Evolutionary conservation across 345 rosid species (phyloP).

Genomic region (Kandelia obovata): DNA sequence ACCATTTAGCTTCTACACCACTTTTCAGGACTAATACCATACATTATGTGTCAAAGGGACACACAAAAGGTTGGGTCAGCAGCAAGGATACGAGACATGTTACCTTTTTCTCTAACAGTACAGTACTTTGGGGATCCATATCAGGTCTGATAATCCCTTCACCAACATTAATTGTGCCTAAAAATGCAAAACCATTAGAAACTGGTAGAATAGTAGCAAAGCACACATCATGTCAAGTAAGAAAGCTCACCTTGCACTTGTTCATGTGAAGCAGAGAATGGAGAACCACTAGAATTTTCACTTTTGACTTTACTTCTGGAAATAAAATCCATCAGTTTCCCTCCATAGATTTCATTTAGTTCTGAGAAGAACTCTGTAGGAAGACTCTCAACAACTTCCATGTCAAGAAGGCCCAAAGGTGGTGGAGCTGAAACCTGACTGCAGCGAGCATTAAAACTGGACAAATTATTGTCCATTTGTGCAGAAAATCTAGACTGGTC

Average conservation of each 20-base stretch:
- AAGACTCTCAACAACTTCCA: constrained; percentile 77
- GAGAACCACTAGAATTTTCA: constrained; percentile 22
- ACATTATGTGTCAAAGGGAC: too few species aligned
- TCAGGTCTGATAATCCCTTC: constrained; percentile 28
- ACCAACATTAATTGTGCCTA: constrained; percentile 24
- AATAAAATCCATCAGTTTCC: constrained; percentile 57
- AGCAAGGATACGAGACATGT: not conserved
- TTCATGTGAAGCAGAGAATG: constrained; percentile 20
- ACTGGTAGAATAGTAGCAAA: not conserved
- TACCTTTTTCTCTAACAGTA: constrained; percentile 42
- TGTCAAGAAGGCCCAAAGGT: constrained; percentile 65
- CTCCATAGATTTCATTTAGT: constrained; percentile 75
- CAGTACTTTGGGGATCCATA: constrained; percentile 11
- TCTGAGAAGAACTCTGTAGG: constrained; percentile 78
- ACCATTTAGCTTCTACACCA: too few species aligned
- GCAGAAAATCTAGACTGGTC: constrained; percentile 31
- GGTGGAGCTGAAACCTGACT: constrained; percentile 48
- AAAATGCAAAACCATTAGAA: constrained; percentile 13
- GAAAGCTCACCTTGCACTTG: constrained; percentile 34
- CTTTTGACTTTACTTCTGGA: constrained; percentile 45
- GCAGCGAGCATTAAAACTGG: constrained; percentile 23
- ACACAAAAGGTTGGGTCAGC: too few species aligned
- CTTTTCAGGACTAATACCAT: too few species aligned
- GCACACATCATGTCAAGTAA: not conserved
- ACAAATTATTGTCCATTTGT: constrained; percentile 30